Base-by-base conservation (phyloP, 2,329 filamentous ascomycete species). In the Aureobasidium sp. region DNA sequence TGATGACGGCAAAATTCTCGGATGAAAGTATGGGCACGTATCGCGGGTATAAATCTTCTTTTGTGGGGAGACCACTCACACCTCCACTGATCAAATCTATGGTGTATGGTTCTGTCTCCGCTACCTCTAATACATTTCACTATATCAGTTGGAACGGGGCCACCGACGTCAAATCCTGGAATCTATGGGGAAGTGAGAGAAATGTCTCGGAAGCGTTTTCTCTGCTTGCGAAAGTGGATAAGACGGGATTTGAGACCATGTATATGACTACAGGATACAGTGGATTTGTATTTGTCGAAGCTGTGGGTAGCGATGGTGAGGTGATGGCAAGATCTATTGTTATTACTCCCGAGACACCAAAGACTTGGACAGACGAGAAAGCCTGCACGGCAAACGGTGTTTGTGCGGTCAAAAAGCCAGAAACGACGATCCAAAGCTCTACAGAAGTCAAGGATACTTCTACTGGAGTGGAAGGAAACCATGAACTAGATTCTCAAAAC, bases 101-200 rank as follows among this genome's bases (percentile, higher is more conserved):
- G 2, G 70, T 69, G 1, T 68, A 66, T 25, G 73, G 73, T 5
- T 69, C 69, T 3, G 61, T 66, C 12, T 63, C 64, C 17, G 64
- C 67, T 0, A 68, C 70, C 12, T 60, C 70, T 41, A 67, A 68
- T 5, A 75, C 71, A 0, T 68, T 69, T 3, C 62, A 72, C 56
- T 69, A 74, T 64, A 70, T 76, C 39, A 68, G 66, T 58, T 71
- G 69, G 69, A 71, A 76, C 45, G 75, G 75, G 1, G 75, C 75
- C 9, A 77, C 74, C 0, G 73, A 76, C 27, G 67, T 77, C 5
- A 66, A 62, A 2, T 48, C 15, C 6, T 77, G 74, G 73, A 67
- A 69, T 1, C 72, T 76, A 62, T 71, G 71, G 45, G 72, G 64
- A 17, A 17, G 15, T 2, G 14, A 7, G 2, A 25, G 15, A 7